These are phyloP conservation scores for Bryopsis sp. DNA, from an alignment of 139 green algal genomes.

Conservation along the genomic window DNA sequence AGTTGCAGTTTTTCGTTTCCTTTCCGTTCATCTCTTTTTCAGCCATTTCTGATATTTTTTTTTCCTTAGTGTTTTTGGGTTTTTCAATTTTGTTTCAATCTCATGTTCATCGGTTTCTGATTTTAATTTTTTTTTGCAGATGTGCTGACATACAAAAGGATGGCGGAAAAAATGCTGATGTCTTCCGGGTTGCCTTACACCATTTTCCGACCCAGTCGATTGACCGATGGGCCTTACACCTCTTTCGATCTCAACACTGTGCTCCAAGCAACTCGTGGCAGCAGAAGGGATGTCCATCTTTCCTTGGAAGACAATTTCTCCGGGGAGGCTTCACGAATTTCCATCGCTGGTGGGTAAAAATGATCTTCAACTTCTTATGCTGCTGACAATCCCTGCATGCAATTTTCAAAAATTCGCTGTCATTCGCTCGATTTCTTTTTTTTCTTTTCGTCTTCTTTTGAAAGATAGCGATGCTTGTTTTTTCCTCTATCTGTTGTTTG, in stretches of 20 bases:
- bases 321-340: slow-evolving; percentile 66
- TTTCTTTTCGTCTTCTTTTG: not conserved
- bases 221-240: slow-evolving; percentile 97
- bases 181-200: slow-evolving; percentile 76
- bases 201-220: slow-evolving; percentile 76
- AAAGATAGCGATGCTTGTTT: not conserved
- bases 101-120: not conserved
- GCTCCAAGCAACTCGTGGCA: slow-evolving; percentile 51
- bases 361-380: not conserved
- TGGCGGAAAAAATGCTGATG: slow-evolving; percentile 58
- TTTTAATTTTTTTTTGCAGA: slow-evolving; percentile 32
- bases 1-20: too few species aligned
- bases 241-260: slow-evolving; percentile 97
- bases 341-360: slow-evolving; percentile 42
- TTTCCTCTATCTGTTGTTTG: not conserved
- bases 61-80: too few species aligned
- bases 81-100: not conserved
- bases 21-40: too few species aligned
- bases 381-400: not conserved
- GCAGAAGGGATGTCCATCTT: slow-evolving; percentile 37
- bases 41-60: too few species aligned
- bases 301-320: slow-evolving; percentile 45
- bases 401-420: not conserved
- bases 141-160: slow-evolving; percentile 86
- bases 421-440: not conserved